Percentiles rank a stretch among this genome's conserved stretches.
These are phyloP conservation scores for Chaetomiaceae sp. DNA, from an alignment of 2,329 filamentous ascomycete species.

Conservation along the genomic window DNA sequence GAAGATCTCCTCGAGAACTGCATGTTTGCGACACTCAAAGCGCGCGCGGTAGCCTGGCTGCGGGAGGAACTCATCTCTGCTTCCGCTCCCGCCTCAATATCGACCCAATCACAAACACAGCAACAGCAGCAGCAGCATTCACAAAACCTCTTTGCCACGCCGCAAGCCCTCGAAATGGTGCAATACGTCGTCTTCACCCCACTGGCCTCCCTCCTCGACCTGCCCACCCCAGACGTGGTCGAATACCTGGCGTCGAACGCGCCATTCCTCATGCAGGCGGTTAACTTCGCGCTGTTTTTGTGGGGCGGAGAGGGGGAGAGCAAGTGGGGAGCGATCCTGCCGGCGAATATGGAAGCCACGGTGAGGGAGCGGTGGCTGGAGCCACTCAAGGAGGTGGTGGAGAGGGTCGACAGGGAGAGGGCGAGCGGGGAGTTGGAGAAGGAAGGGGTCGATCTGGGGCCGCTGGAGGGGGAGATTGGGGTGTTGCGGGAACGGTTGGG, in stretches of 20 bases:
- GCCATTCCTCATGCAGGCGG: conserved; percentile 53
- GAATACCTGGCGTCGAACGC: conserved; percentile 50
- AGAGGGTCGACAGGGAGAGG: conserved; percentile 3
- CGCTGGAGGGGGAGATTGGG: conserved; percentile 19
- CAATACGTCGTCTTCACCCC: conserved; percentile 59
- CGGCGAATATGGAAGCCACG: conserved; percentile 51
- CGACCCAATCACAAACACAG: not conserved
- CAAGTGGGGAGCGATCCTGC: conserved; percentile 50
- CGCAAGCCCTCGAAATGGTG: conserved; percentile 54
- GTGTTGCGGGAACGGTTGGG: conserved; percentile 23
- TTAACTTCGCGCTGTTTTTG: conserved; percentile 57
- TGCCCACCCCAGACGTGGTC: conserved; percentile 39
- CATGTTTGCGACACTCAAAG: conserved; percentile 57
- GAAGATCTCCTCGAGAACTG: conserved; percentile 63
- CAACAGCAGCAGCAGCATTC: conserved; percentile 27
- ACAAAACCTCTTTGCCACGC: conserved; percentile 42
- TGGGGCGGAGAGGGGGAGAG: conserved; percentile 36
- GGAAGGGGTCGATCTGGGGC: conserved; percentile 8
- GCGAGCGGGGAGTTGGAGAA: conserved; percentile 1
- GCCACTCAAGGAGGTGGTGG: conserved; percentile 45
- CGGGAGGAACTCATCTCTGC: conserved; percentile 56
- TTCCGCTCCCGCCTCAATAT: not conserved
- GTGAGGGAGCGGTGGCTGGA: conserved; percentile 55
- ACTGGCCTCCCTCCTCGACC: conserved; percentile 42
- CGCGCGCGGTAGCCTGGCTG: conserved; percentile 58